phyloP scores from a whole-genome alignment of 257 asterid species.

The Jasminum sambac region DNA sequence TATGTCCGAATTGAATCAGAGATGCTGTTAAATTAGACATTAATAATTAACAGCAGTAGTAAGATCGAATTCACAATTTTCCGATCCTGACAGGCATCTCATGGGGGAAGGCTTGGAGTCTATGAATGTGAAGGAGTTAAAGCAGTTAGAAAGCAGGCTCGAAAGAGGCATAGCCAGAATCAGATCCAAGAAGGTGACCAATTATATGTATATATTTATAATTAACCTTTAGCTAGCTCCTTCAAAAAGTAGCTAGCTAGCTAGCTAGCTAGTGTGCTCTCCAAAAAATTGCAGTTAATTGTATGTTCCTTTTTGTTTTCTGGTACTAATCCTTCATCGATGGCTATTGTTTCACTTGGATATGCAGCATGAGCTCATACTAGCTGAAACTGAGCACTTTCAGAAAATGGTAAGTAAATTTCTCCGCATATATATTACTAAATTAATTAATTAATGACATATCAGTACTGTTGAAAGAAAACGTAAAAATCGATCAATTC shows the following conservation, averaged over 20 bases:
- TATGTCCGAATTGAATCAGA: too few relatives aligned
- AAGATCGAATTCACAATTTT: background rate
- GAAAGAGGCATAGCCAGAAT: slow-evolving; percentile 74
- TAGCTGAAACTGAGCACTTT: slow-evolving; percentile 73
- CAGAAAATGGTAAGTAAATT: slow-evolving; percentile 88
- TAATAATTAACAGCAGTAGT: too few relatives aligned
- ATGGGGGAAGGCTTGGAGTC: slow-evolving; percentile 79
- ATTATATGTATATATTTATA: background rate
- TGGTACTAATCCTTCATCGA: slow-evolving; percentile 6
- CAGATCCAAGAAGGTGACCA: slow-evolving; percentile 67
- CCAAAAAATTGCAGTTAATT: too few relatives aligned
- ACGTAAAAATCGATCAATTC: background rate
- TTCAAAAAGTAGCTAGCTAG: too few relatives aligned
- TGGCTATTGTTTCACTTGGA: slow-evolving; percentile 19
- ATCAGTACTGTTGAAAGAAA: background rate
- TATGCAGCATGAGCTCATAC: slow-evolving; percentile 92
- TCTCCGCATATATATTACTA: background rate
- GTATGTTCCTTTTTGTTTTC: background rate
- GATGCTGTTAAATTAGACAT: too few relatives aligned
- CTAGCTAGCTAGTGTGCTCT: too few relatives aligned
- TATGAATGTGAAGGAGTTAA: slow-evolving; percentile 76
- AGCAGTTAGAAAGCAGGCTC: slow-evolving; percentile 79
- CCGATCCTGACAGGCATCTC: slow-evolving; percentile 68
- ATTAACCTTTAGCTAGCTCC: too few relatives aligned
- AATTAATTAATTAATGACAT: background rate